Evolutionary conservation across 1,284 basidiomycete species (phyloP), one percentile per base, ranked within the genome.

Genomic region (Exobasidium cylindrosporum): DNA sequence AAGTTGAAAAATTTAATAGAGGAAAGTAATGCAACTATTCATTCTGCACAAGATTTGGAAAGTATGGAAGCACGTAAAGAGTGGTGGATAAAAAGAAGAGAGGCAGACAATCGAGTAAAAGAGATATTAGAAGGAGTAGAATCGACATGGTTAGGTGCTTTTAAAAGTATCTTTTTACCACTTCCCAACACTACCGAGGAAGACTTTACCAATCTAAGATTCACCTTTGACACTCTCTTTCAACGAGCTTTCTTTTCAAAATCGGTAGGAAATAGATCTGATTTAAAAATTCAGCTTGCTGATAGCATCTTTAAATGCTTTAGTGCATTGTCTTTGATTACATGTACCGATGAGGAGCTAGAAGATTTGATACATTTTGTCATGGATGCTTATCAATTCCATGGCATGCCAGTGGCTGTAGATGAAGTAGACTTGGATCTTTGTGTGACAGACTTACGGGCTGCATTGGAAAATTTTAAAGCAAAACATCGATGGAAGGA

Each of bases 291-390:
- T 87, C 79, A 83, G 58, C 79, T 85, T 17, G 88, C 92, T 73
- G 87, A 91, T 65, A 81, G 84, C 1, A 74, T 97, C 2, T 81
- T 97, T n/a, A 86, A 89, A 69, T 92, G 91, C 79, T 91, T 98
- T 73, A 87, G 91, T 0, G 87, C 87, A 0, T 83, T 98, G 1
- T 86, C 88, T 0, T 86, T 89, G 0, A 87, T 87, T 67, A 91
- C 90, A 69, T 86, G 86, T 21, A 30, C 61, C 26, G 91, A 96
- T 69, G 95, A 98, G 76, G 95, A 97, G 74, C 83, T 97, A 14
- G 94, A 97, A 78, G 96, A 99, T 76, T 82, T 97, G 43, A 86
- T 92, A 5, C 96, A 95, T 81, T 97, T 96, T 81, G 85, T 96
- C 24, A 84, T 97, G 54, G 96, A 97, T 76, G 84, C 94, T 0